phyloP scores from a whole-genome alignment of 805 yeast species.

The Candida oleophila region DNA sequence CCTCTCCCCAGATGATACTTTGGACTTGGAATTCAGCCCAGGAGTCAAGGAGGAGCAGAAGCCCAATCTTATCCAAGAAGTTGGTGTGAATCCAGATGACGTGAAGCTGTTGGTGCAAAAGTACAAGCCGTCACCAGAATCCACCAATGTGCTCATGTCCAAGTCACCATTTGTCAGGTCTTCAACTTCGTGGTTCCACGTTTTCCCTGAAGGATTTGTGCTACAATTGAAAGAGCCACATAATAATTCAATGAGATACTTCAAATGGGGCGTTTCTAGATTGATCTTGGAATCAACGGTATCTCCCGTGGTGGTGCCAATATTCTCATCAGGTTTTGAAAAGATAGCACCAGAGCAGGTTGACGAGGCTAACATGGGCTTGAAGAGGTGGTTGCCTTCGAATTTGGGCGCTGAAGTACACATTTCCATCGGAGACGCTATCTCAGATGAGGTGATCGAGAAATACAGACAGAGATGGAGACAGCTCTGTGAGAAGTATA shows the following conservation, averaged over 20 bases:
- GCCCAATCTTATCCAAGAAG: slow-evolving; percentile 41
- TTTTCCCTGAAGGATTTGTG: slow-evolving; percentile 94
- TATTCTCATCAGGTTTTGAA: slow-evolving; percentile 84
- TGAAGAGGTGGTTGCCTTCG: slow-evolving; percentile 59
- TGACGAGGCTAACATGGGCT: slow-evolving; percentile 42
- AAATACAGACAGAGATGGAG: slow-evolving; percentile 71
- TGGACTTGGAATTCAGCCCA: slow-evolving; percentile 43
- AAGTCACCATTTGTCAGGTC: slow-evolving; percentile 56
- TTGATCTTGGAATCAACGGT: slow-evolving; percentile 76
- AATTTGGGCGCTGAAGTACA: slow-evolving; percentile 66
- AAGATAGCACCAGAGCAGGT: slow-evolving; percentile 78
- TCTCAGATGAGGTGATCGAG: slow-evolving; percentile 60
- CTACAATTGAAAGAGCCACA: slow-evolving; percentile 80
- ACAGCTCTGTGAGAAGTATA: slow-evolving; percentile 52
- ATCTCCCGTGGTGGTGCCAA: slow-evolving; percentile 85
- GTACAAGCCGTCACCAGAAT: slow-evolving; percentile 26
- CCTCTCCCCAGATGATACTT: slow-evolving; percentile 73
- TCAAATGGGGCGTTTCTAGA: slow-evolving; percentile 93
- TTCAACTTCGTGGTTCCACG: slow-evolving; percentile 86
- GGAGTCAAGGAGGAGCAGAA: slow-evolving; percentile 26
- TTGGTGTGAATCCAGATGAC: slow-evolving; percentile 16
- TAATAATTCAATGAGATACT: slow-evolving; percentile 85
- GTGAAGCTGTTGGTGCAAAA: neutral
- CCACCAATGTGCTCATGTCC: slow-evolving; percentile 31
- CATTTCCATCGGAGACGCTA: slow-evolving; percentile 69